These are phyloP conservation scores for Eragrostis curvula DNA, from an alignment of 176 grass and related monocot genomes.

Conservation along the genomic window DNA sequence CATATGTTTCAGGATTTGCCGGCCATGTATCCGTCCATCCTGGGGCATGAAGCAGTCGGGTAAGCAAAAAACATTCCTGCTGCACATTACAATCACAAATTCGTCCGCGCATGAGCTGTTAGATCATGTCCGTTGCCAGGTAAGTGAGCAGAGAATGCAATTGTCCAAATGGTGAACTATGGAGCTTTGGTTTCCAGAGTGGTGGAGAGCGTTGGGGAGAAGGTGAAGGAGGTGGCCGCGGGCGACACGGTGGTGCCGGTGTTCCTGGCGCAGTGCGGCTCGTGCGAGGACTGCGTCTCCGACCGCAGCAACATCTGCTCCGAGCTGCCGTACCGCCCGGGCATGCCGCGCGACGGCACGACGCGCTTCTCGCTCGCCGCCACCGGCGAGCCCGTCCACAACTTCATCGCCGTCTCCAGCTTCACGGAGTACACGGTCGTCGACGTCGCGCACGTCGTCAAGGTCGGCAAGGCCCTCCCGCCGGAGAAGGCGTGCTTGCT, in stretches of 20 bases:
- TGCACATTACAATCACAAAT: too few relatives aligned
- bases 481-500: slow-evolving; percentile 67
- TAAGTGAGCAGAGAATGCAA: too few relatives aligned
- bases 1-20: slow-evolving; percentile 6
- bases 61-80: slow-evolving; percentile 9
- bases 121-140: too few relatives aligned
- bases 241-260: slow-evolving; percentile 69
- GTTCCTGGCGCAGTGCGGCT: slow-evolving; percentile 61
- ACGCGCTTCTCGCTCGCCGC: slow-evolving; percentile 53
- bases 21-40: slow-evolving; percentile 28
- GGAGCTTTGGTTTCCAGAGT: background rate
- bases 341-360: slow-evolving; percentile 65
- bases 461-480: slow-evolving; percentile 14
- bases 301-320: slow-evolving; percentile 65
- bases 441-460: slow-evolving; percentile 55
- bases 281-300: slow-evolving; percentile 57
- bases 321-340: background rate
- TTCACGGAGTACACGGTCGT: slow-evolving; percentile 76
- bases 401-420: slow-evolving; percentile 60
- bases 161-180: too few relatives aligned
- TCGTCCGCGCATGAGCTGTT: too few relatives aligned
- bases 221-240: slow-evolving; percentile 46
- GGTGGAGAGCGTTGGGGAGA: slow-evolving; percentile 75
- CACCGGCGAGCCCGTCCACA: slow-evolving; percentile 58
- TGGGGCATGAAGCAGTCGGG: slow-evolving; percentile 82